phyloP scores from a whole-genome alignment of 176 grass and related monocot genomes.

The Oryza punctata region DNA sequence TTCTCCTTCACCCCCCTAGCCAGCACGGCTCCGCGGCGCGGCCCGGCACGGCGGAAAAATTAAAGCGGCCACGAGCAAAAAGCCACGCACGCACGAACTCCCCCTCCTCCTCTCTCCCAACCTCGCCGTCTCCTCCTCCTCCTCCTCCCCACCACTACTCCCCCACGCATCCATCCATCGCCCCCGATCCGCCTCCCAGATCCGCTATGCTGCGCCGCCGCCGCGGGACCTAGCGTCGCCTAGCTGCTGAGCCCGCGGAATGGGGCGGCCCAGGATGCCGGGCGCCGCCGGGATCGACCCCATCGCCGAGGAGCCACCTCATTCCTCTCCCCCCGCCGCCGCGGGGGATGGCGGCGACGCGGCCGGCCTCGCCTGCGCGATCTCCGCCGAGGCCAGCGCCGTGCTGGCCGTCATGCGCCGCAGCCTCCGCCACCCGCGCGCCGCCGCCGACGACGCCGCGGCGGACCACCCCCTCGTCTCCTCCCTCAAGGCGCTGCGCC shows the following conservation, averaged over 20 bases:
- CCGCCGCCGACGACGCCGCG: constrained; percentile 47
- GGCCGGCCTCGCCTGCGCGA: constrained; percentile 70
- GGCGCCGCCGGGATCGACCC: constrained; percentile 56
- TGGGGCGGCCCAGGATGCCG: constrained; percentile 58
- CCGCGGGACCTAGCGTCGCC: not conserved
- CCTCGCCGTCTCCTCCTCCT: constrained; percentile 33
- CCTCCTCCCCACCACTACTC: not conserved
- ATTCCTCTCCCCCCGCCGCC: not conserved
- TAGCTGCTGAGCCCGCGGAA: no score
- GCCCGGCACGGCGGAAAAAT: constrained; percentile 32
- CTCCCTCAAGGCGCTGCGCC: constrained; percentile 78
- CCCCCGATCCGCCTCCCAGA: constrained; percentile 37
- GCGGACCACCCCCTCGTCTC: constrained; percentile 72
- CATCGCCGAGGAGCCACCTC: constrained; percentile 55
- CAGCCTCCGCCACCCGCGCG: constrained; percentile 58
- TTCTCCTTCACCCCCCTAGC: not conserved
- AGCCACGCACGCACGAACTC: constrained; percentile 40
- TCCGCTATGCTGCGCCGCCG: constrained; percentile 29
- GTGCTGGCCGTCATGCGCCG: constrained; percentile 91
- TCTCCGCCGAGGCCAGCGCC: constrained; percentile 74
- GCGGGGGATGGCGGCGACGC: constrained; percentile 6
- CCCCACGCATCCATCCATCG: not conserved
- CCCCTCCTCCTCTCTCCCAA: not conserved
- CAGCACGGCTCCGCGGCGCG: not conserved
- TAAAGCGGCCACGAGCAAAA: constrained; percentile 43